Evolutionary conservation across 139 green algal species (phyloP).

Genomic region (Choricystis sp.): DNA sequence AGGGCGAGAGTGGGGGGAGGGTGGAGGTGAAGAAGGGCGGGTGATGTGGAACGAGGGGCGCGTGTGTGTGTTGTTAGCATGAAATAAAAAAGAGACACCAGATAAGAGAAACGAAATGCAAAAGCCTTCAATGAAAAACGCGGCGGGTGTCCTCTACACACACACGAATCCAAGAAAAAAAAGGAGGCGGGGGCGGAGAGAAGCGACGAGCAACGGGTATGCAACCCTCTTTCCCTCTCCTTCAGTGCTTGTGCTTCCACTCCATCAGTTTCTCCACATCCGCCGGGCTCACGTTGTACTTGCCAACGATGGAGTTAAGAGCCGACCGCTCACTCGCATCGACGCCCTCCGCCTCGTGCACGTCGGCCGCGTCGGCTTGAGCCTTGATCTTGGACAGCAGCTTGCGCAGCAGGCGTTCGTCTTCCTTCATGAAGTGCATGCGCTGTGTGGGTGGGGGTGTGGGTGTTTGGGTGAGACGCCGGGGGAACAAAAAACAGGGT

Average conservation of each 20-base stretch:
- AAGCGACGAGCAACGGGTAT: not conserved
- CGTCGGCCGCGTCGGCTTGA: conserved; percentile 13
- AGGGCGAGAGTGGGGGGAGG: not conserved
- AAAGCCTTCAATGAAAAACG: not conserved
- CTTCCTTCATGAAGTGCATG: conserved; percentile 10
- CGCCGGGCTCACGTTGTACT: conserved; percentile 16
- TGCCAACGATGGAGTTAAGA: conserved; percentile 12
- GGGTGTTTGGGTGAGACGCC: too few relatives aligned
- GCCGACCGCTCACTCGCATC: conserved; percentile 3
- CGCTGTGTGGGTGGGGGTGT: not conserved
- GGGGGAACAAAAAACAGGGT: too few relatives aligned
- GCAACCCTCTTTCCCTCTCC: too few relatives aligned
- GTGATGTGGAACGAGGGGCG: too few relatives aligned
- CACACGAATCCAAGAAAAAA: not conserved
- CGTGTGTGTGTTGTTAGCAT: not conserved
- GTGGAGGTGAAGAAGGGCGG: too few relatives aligned
- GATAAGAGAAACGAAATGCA: not conserved
- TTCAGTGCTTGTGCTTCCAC: not conserved
- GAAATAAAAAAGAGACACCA: not conserved
- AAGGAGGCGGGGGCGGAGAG: not conserved
- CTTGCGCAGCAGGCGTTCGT: conserved; percentile 21
- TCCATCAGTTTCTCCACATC: conserved; percentile 5
- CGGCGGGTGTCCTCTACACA: not conserved
- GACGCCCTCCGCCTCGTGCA: conserved; percentile 5
- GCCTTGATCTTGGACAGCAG: conserved; percentile 20